Percentiles rank a stretch among this genome's conserved stretches.
Evolutionary conservation across 495 filamentous ascomycete genomes (phyloP).

Genomic region (Niebla homalea): DNA sequence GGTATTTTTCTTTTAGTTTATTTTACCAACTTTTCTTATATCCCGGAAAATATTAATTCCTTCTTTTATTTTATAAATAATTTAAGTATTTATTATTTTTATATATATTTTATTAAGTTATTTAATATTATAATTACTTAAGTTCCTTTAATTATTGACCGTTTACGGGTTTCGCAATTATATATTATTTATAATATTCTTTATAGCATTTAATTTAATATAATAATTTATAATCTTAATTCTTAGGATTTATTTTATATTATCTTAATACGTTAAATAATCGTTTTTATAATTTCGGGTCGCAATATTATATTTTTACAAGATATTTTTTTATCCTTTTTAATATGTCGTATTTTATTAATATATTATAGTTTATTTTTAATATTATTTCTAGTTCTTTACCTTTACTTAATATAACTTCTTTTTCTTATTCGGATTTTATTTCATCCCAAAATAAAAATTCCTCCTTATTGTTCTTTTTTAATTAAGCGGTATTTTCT

Average conservation of each 20-base stretch:
- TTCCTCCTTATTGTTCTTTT: not conserved
- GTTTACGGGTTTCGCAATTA: too few relatives aligned
- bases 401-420: not conserved
- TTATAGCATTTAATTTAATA: too few relatives aligned
- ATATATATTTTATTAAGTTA: too few relatives aligned
- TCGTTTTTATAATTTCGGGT: too few relatives aligned
- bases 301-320: too few relatives aligned
- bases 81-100: not conserved
- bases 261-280: too few relatives aligned
- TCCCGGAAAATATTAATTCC: not conserved
- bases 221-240: too few relatives aligned
- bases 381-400: too few relatives aligned
- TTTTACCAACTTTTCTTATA: not conserved
- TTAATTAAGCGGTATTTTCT: not conserved
- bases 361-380: not conserved
- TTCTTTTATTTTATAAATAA: not conserved
- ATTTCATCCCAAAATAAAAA: not conserved
- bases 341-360: not conserved
- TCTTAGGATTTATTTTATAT: not conserved
- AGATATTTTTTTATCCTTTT: not conserved
- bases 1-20: not conserved
- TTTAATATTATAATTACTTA: too few relatives aligned
- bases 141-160: too few relatives aligned
- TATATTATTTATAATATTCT: too few relatives aligned
- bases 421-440: not conserved